Percentiles rank a stretch among this genome's conserved stretches.
Evolutionary conservation across 2,329 filamentous ascomycete species (phyloP).

Genomic region (Mollisiaceae sp.): DNA sequence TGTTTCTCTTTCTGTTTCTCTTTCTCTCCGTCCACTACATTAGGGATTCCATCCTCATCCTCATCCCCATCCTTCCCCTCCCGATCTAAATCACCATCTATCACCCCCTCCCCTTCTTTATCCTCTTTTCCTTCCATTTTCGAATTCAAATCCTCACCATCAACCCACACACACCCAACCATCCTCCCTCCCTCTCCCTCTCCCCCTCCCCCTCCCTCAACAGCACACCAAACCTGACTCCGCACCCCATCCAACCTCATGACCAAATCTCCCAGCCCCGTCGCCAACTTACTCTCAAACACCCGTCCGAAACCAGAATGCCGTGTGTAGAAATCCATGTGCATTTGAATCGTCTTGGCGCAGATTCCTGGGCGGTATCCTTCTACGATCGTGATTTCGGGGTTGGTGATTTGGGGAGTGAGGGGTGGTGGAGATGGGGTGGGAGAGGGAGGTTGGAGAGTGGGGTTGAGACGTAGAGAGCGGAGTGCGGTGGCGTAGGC

Average conservation of each 20-base stretch:
- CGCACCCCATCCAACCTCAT: conserved; percentile 31
- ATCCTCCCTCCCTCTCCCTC: too few species aligned
- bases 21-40: too few species aligned
- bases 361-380: conserved; percentile 42
- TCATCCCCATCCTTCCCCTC: too few species aligned
- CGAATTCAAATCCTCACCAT: too few species aligned
- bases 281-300: conserved; percentile 37
- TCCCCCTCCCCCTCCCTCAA: too few species aligned
- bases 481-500: conserved; percentile 15
- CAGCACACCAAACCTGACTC: conserved; percentile 41
- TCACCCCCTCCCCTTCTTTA: too few species aligned
- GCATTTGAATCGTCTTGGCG: conserved; percentile 40
- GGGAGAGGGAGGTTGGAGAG: neutral
- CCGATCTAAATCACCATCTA: too few species aligned
- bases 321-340: conserved; percentile 36
- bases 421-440: too few species aligned
- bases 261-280: conserved; percentile 31
- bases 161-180: conserved; percentile 40
- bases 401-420: too few species aligned
- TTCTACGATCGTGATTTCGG: conserved; percentile 31
- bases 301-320: conserved; percentile 32
- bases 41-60: too few species aligned
- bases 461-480: neutral
- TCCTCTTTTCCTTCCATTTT: too few species aligned
- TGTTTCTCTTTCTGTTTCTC: too few species aligned